These are phyloP conservation scores for Heliosperma pusillum DNA, from an alignment of 148 eudicot species.

Conservation along the genomic window DNA sequence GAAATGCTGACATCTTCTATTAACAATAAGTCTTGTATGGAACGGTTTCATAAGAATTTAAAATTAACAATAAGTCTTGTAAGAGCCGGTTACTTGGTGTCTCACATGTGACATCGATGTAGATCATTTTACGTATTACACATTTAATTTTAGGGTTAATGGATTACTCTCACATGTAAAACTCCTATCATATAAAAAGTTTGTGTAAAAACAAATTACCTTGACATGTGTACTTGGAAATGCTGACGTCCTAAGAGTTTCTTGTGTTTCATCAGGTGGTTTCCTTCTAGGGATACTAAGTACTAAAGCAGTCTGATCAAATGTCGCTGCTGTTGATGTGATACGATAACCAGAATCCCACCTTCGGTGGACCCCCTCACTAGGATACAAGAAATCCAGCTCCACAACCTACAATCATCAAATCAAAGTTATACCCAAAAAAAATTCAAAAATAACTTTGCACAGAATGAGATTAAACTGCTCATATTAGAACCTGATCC, in stretches of 20 bases:
- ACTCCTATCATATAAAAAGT: background rate
- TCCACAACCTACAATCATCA: slow-evolving; percentile 70
- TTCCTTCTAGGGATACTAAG: slow-evolving; percentile 80
- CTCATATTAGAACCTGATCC: slow-evolving; percentile 54
- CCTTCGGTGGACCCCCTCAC: slow-evolving; percentile 92
- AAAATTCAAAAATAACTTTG: background rate
- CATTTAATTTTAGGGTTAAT: background rate
- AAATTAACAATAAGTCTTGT: background rate
- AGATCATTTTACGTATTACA: background rate
- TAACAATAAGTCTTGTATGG: too few species aligned
- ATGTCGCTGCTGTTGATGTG: slow-evolving; percentile 82
- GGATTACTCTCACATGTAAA: background rate
- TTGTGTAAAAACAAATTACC: slow-evolving; percentile 32
- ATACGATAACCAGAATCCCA: slow-evolving; percentile 95
- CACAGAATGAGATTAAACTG: background rate
- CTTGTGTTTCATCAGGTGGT: slow-evolving; percentile 88
- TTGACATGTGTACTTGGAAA: slow-evolving; percentile 95
- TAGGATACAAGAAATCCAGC: slow-evolving; percentile 90
- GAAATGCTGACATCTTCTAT: slow-evolving; percentile 63
- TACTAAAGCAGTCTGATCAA: slow-evolving; percentile 79
- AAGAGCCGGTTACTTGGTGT: background rate
- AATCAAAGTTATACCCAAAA: background rate
- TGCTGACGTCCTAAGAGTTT: slow-evolving; percentile 87
- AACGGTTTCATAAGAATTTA: background rate
- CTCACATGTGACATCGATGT: background rate